Evolutionary conservation across 2,329 filamentous ascomycete species (phyloP), one percentile per base, ranked within the genome.

Genomic region (Stachybotrys elegans): DNA sequence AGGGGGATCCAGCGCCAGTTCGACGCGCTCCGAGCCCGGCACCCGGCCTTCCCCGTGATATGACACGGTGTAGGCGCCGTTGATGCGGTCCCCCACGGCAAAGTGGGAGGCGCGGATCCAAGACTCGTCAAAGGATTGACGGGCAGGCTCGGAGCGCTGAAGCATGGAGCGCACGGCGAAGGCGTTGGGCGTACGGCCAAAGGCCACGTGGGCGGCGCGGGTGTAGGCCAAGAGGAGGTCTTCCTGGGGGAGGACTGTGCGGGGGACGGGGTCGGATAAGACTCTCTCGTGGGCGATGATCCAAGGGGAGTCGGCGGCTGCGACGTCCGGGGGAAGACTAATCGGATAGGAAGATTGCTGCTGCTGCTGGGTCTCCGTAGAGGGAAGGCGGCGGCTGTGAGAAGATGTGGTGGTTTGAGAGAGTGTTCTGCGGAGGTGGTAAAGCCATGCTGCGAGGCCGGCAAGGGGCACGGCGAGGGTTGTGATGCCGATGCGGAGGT

Each of bases 181-280:
- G 5, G 60, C 61, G 46, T 62, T 59, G 2, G 64, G 63, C 4
- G 60, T 61, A 52, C 55, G 56, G 41, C 51, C 51, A 38, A 66
- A 66, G 2, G 62, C 59, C 14, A 47, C 43, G 45, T 64, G 61
- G 3, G 58, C 53, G 11, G 51, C 56, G 11, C 54, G 57, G 5
- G 57, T 39, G 45, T 63, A 66, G 2, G 38, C 43, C 12, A 46
- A 55, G 3, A 64, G 43, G 17, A 63, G 41, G 1, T 42, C 31
- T 23, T 19, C n/a, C 3, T 54, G 44, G 12, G 41, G 31, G 3
- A 55, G 45, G 11, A 41, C 34, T 5, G 51, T 40, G 3, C 39
- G 22, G 13, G 52, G 38, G 2, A 61, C 22, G 5, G 57, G 53
- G 1, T 48, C 21, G 2, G 59, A 62, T 13, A 53, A 43, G 40